Evolutionary conservation across 2,329 filamentous ascomycete genomes (phyloP), one percentile per base, ranked within the genome.

Genomic region (Aspergillus sp.): DNA sequence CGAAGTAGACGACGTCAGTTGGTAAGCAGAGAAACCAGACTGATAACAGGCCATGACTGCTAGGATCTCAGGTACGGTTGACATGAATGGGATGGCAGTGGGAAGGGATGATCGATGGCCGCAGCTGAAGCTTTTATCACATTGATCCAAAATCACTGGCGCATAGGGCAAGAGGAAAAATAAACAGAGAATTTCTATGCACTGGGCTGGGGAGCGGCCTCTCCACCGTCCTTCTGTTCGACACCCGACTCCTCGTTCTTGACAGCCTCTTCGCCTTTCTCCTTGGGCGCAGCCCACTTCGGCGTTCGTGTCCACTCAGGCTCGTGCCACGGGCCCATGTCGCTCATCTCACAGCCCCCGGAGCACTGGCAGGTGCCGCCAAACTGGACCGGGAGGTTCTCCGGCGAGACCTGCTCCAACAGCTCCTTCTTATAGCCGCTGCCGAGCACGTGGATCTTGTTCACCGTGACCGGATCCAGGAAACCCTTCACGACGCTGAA

Each of bases 401-500:
- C 88, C 33, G 78, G 72, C 2, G 86, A 82, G 3, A 98, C 75
- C 67, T 98, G 91, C 36, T 68, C 72, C 40, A 94, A 69, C 35
- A 98, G 70, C 61, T 94, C 84, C 53, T 74, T 77, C 70, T 93
- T 74, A 69, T 95, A 96, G 39, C 75, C 69, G 44, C 69, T 66
- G 44, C 88, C 86, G 24, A 96, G 72, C 36, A 98, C 80, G 64
- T 93, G 78, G 57, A 98, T 98, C 77, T 98, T 98, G 57, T 80
- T 72, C 40, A 93, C 88, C 29, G 91, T 98, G 53, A 98, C 86
- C 32, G 91, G 91, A 66, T 98, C 91, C 52, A 98, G 74, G 77
- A 91, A 96, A 46, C 79, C 78, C 74, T 93, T 95, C 63, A 96
- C 75, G 36, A 93, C 73, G 57, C 67, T 72, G 74, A 91, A 98